Conservation (phyloP, 805 yeast genomes). For the Peterozyma xylosa region DNA sequence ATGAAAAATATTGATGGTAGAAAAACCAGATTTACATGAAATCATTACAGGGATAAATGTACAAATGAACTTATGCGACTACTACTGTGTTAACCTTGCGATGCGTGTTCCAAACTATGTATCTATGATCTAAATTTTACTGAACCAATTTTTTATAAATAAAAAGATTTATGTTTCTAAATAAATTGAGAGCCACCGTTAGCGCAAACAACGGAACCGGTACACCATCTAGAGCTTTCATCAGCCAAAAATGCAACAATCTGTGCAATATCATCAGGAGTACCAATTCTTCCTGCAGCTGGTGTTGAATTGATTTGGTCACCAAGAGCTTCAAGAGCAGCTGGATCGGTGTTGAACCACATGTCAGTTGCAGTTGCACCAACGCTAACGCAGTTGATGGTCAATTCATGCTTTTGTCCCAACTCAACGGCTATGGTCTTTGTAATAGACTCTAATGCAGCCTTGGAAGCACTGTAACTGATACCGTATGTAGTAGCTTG, state of each 20-base stretch:
- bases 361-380: constrained; percentile 13
- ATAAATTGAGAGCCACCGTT: constrained; percentile 11
- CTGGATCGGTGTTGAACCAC: constrained; percentile 11
- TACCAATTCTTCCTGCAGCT: constrained; percentile 14
- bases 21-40: too few relatives aligned
- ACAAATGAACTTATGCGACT: too few relatives aligned
- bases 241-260: constrained; percentile 12
- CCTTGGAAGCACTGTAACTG: constrained; percentile 12
- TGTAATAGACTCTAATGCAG: constrained; percentile 11
- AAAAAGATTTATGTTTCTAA: too few relatives aligned
- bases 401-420: constrained; percentile 11
- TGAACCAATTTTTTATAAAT: too few relatives aligned
- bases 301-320: constrained; percentile 9
- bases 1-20: too few relatives aligned
- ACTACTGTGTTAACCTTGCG: too few relatives aligned
- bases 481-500: constrained; percentile 4
- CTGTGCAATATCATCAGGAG: constrained; percentile 14
- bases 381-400: constrained; percentile 11
- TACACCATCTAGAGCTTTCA: constrained; percentile 12
- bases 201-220: constrained; percentile 11
- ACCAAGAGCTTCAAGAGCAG: constrained; percentile 8
- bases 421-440: constrained; percentile 12
- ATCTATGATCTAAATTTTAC: too few relatives aligned
- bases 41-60: too few relatives aligned
- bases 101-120: too few relatives aligned